These are phyloP conservation scores for Lodderomyces oxycetoniae DNA, from an alignment of 1,139 yeast genomes.

Conservation along the genomic window DNA sequence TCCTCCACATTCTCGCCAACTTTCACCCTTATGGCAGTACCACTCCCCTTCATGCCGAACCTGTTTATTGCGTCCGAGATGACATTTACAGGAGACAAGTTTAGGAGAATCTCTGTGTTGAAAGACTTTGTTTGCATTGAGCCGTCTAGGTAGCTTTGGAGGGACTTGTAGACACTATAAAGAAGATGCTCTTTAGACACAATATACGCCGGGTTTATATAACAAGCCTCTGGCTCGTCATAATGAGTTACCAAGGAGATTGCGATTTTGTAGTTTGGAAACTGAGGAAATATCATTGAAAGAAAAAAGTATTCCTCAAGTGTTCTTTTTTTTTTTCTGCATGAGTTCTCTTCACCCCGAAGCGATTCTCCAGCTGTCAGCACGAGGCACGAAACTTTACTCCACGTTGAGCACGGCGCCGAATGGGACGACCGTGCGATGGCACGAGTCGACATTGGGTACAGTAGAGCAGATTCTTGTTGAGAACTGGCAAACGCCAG, in stretches of 20 bases:
- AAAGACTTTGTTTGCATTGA: conserved; percentile 37
- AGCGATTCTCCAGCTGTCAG: conserved; percentile 28
- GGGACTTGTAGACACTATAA: conserved; percentile 31
- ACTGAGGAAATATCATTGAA: conserved; percentile 42
- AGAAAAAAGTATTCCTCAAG: too few species aligned
- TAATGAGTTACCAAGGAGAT: too few species aligned
- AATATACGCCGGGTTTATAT: conserved; percentile 34
- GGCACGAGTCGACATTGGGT: conserved; percentile 31
- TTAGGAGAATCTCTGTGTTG: conserved; percentile 40
- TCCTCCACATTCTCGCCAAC: too few species aligned
- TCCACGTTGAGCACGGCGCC: conserved; percentile 19
- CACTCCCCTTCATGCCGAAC: conserved; percentile 36
- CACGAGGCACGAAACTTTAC: conserved; percentile 30
- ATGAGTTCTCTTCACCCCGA: conserved; percentile 41
- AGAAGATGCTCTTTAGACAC: conserved; percentile 36
- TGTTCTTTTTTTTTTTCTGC: too few species aligned
- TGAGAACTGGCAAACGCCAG: not conserved
- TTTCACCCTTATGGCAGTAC: too few species aligned
- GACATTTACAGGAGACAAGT: conserved; percentile 41
- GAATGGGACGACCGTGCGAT: conserved; percentile 25
- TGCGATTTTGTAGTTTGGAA: conserved; percentile 23
- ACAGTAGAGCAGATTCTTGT: conserved; percentile 18
- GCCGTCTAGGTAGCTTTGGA: conserved; percentile 24
- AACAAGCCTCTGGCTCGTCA: too few species aligned
- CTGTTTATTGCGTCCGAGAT: conserved; percentile 40